Conservation (phyloP, 2,329 filamentous ascomycete species). For the Incumbomyces delicatus region DNA sequence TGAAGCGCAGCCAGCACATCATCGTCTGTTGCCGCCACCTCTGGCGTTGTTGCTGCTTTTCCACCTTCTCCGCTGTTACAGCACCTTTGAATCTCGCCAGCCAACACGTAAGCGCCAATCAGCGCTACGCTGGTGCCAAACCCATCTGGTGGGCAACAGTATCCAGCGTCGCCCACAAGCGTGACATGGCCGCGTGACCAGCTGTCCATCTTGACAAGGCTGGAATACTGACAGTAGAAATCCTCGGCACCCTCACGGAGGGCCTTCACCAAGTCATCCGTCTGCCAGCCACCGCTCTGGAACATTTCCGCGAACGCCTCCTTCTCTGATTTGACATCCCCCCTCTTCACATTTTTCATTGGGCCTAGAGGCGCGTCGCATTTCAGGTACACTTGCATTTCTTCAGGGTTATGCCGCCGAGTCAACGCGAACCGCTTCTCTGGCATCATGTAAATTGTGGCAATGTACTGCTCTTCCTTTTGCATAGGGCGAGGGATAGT, state of each 20-base stretch:
- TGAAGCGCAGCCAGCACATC: slow-evolving; percentile 29
- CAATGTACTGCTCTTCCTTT: slow-evolving; percentile 27
- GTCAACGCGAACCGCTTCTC: slow-evolving; percentile 32
- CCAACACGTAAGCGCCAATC: slow-evolving; percentile 28
- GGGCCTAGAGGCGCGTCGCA: slow-evolving; percentile 21
- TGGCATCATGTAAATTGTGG: slow-evolving; percentile 30
- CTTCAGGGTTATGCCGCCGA: slow-evolving; percentile 30
- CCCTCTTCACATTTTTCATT: slow-evolving; percentile 22
- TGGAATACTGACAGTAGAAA: slow-evolving; percentile 39
- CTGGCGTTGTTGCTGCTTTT: background rate
- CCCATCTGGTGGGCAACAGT: slow-evolving; percentile 41
- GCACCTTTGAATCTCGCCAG: slow-evolving; percentile 29
- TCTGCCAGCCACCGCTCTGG: slow-evolving; percentile 37
- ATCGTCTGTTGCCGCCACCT: background rate
- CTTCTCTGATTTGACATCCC: slow-evolving; percentile 32
- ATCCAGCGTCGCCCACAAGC: slow-evolving; percentile 47
- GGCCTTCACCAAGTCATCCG: slow-evolving; percentile 32
- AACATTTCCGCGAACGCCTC: slow-evolving; percentile 31
- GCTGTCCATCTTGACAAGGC: slow-evolving; percentile 34
- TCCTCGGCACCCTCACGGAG: slow-evolving; percentile 31
- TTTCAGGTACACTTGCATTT: slow-evolving; percentile 32
- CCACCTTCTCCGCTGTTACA: slow-evolving; percentile 6
- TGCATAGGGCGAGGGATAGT: slow-evolving; percentile 25
- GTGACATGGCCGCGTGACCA: slow-evolving; percentile 41
- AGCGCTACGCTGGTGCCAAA: slow-evolving; percentile 44